Evolutionary conservation across 2,329 filamentous ascomycete genomes (phyloP).

Genomic region (Neophaeococcomyces aloes): DNA sequence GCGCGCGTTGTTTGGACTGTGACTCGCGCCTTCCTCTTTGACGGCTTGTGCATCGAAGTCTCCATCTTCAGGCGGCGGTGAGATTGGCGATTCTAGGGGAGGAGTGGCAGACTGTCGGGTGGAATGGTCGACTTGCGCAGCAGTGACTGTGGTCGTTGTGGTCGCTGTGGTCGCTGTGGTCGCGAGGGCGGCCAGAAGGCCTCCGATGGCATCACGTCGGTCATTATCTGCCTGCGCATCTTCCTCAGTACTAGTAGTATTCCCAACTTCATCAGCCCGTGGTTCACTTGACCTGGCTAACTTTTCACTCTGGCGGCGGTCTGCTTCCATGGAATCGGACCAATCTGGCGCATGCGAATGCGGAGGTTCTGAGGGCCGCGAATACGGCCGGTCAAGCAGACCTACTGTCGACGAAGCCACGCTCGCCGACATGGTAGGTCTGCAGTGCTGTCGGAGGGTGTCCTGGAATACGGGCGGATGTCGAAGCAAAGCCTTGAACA

Average conservation of each 20-base stretch:
- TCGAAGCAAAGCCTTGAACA: background rate
- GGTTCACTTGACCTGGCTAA: background rate
- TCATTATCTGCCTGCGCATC: constrained; percentile 7
- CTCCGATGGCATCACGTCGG: constrained; percentile 5
- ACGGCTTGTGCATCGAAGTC: background rate
- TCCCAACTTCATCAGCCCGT: background rate
- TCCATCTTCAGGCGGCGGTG: background rate
- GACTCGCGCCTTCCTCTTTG: constrained; percentile 1
- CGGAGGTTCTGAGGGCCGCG: constrained; percentile 8
- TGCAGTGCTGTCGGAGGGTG: constrained; percentile 7
- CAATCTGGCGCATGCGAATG: constrained; percentile 13
- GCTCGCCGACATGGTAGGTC: constrained; percentile 22
- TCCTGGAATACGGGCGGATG: background rate
- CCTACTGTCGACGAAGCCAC: constrained; percentile 21
- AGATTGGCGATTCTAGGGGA: constrained; percentile 5
- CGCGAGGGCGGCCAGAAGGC: constrained; percentile 5
- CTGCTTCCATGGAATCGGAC: constrained; percentile 12
- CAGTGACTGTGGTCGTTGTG: background rate
- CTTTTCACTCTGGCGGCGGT: background rate
- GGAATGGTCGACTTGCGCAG: background rate
- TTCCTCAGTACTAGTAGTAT: background rate
- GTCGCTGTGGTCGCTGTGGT: constrained; percentile 1
- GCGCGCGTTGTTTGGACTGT: constrained; percentile 3
- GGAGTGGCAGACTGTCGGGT: background rate
- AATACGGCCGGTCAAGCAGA: constrained; percentile 19